Evolutionary conservation across 805 yeast species (phyloP), one percentile per base, ranked within the genome.

Genomic region (Cyberlindnera maclurae): DNA sequence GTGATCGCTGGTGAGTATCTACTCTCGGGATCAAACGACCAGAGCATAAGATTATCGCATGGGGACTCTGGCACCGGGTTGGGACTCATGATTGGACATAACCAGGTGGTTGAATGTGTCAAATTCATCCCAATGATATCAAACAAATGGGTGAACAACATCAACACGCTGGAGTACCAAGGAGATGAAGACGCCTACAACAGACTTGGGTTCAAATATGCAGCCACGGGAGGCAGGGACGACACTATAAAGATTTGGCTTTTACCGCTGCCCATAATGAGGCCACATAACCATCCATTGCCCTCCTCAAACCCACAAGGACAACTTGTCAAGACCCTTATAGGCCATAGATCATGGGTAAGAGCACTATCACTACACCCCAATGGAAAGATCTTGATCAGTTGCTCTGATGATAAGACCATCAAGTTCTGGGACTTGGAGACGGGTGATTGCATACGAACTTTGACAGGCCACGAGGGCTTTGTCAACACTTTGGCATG

Each of bases 301-400:
- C 83, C 87, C 0, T 60, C 77, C 0, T 59, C 73, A 15, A 71
- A 77, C 50, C 76, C 83, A 1, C 75, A 78, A 34, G 90, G 84
- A 3, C 70, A 67, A 49, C 62, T 75, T 18, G 51, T 86, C 1
- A 65, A 69, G 17, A 76, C 77, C 15, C 61, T 86, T 10, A 51
- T 62, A 6, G 96, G 93, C 3, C 97, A 89, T 59, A 75, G 77
- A 36, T 83, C 93, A 9, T 89, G 97, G 97, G 82, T 90, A 1
- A 74, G 82, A 44, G 73, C 77, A 7, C 51, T 88, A 5, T 64
- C 65, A 9, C 61, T 82, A 34, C 95, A 87, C 59, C 95, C 95
- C 2, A 77, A 75, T 48, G 94, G 93, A 0, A 67, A 77, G 29
- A 77, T 73, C 48, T 55, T 87, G 13, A 65, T 81, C 33, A 77